phyloP scores from a whole-genome alignment of 495 filamentous ascomycete genomes.

The Talaromyces proteolyticus region DNA sequence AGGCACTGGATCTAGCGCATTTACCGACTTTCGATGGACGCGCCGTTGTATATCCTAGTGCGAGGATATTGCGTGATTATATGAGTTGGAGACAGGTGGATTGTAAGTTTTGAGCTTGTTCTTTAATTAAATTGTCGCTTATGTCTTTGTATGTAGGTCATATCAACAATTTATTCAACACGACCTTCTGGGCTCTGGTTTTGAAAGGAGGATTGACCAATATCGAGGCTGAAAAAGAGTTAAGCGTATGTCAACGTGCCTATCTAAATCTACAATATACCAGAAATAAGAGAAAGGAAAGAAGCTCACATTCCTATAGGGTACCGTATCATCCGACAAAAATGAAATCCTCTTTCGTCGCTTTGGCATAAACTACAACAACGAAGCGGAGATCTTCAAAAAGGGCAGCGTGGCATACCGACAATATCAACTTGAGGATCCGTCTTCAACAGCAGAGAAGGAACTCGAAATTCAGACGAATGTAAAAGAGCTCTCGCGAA shows the following conservation, averaged over 20 bases:
- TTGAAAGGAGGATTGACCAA: slow-evolving; percentile 66
- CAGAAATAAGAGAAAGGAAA: too few relatives aligned
- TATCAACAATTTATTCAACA: slow-evolving; percentile 98
- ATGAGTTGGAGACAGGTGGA: slow-evolving; percentile 96
- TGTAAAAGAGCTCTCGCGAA: slow-evolving; percentile 52
- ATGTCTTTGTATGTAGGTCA: slow-evolving; percentile 52
- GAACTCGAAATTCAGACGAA: slow-evolving; percentile 10
- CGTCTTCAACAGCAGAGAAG: slow-evolving; percentile 11
- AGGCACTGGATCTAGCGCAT: slow-evolving; percentile 57
- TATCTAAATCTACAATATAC: too few relatives aligned
- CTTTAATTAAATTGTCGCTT: neutral
- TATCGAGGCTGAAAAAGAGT: slow-evolving; percentile 69
- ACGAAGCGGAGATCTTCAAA: slow-evolving; percentile 84
- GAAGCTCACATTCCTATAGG: slow-evolving; percentile 41
- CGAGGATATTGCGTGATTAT: slow-evolving; percentile 80
- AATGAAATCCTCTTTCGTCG: slow-evolving; percentile 90
- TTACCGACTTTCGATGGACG: slow-evolving; percentile 89
- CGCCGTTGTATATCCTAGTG: slow-evolving; percentile 79
- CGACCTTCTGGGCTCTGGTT: slow-evolving; percentile 89
- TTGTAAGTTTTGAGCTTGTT: slow-evolving; percentile 53
- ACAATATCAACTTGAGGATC: slow-evolving; percentile 42
- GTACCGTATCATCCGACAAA: slow-evolving; percentile 79
- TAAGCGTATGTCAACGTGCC: slow-evolving; percentile 46
- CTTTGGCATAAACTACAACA: slow-evolving; percentile 95
- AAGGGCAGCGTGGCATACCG: slow-evolving; percentile 89